Conservation (phyloP, 2,329 filamentous ascomycete species). For the Cladosporium sp. region DNA sequence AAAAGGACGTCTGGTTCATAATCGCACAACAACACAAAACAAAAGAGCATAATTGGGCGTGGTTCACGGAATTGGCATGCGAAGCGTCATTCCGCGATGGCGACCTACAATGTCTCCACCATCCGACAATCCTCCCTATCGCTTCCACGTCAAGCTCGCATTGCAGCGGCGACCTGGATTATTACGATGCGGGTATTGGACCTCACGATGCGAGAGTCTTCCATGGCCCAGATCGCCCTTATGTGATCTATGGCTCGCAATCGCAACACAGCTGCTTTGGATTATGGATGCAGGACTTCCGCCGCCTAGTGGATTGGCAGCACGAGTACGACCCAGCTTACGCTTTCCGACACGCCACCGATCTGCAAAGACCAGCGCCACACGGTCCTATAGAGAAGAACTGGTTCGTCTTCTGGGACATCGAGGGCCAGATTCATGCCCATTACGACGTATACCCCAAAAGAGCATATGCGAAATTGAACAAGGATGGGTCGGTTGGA, state of each 20-base stretch:
- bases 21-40: conserved; percentile 50
- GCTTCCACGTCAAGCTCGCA: conserved; percentile 45
- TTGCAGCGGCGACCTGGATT: conserved; percentile 43
- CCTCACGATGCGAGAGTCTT: conserved; percentile 63
- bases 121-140: conserved; percentile 50
- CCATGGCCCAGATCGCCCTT: conserved; percentile 54
- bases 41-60: conserved; percentile 29
- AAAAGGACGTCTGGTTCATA: conserved; percentile 53
- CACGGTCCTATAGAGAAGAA: conserved; percentile 60
- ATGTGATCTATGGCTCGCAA: conserved; percentile 59
- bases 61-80: conserved; percentile 53
- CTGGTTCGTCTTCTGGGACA: conserved; percentile 64
- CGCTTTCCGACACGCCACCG: conserved; percentile 49
- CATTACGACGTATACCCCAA: conserved; percentile 57
- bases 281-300: conserved; percentile 59
- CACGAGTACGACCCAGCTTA: background rate
- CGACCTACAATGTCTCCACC: conserved; percentile 46
- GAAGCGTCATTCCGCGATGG: conserved; percentile 51
- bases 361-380: conserved; percentile 54
- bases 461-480: conserved; percentile 53
- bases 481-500: conserved; percentile 50
- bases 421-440: conserved; percentile 47
- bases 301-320: conserved; percentile 47
- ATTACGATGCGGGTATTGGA: conserved; percentile 50
- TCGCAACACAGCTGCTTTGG: conserved; percentile 59